phyloP scores from a whole-genome alignment of 2,329 filamentous ascomycete species.

The Magnaporthales sp. region DNA sequence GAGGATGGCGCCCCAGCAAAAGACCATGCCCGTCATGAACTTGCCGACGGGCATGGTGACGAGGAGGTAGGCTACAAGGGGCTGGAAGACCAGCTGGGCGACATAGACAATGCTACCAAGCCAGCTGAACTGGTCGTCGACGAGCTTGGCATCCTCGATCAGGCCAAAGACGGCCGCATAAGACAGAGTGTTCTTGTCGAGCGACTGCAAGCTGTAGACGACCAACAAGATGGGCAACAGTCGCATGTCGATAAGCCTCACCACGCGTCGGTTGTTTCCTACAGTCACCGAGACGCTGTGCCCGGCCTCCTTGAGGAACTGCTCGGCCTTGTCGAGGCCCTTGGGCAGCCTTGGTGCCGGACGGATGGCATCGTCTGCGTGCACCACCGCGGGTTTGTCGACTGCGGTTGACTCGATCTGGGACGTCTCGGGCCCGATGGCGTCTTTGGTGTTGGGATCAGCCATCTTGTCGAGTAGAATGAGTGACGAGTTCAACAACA shows the following conservation, averaged over 20 bases:
- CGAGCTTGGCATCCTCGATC: slow-evolving; percentile 10
- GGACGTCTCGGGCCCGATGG: neutral
- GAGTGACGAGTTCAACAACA: neutral
- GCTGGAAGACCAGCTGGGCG: slow-evolving; percentile 19
- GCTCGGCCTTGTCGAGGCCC: slow-evolving; percentile 5
- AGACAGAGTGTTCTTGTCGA: slow-evolving; percentile 15
- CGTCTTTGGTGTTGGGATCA: neutral
- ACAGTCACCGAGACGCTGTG: slow-evolving; percentile 33
- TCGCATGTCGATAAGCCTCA: slow-evolving; percentile 39
- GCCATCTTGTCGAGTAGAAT: neutral
- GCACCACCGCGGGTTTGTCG: neutral
- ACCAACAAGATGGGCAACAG: slow-evolving; percentile 34
- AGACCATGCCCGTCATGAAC: slow-evolving; percentile 14
- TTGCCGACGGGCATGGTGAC: slow-evolving; percentile 18
- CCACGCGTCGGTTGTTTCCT: slow-evolving; percentile 41
- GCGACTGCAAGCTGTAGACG: slow-evolving; percentile 15
- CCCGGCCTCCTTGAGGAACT: slow-evolving; percentile 6
- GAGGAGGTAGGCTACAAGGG: slow-evolving; percentile 14
- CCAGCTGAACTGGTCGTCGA: slow-evolving; percentile 14
- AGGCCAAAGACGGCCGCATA: slow-evolving; percentile 15
- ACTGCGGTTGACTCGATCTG: neutral
- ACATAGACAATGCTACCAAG: slow-evolving; percentile 27
- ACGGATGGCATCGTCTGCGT: slow-evolving; percentile 1
- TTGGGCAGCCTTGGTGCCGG: neutral
- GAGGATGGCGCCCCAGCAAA: slow-evolving; percentile 17